Base-by-base conservation (phyloP, 202 grass and related monocot genomes). In the Panicum hallii region DNA sequence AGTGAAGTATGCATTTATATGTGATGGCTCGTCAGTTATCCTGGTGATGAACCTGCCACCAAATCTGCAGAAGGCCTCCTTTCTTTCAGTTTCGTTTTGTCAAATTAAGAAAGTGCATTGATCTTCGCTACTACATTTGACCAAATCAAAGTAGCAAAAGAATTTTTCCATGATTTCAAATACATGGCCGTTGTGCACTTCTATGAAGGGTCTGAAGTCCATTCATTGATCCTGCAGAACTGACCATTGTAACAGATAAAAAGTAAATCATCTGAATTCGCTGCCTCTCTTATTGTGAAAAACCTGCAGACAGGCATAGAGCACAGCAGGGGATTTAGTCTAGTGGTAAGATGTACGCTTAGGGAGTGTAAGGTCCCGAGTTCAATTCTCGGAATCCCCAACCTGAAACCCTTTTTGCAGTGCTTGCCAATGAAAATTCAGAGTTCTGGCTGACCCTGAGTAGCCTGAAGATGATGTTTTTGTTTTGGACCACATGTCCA, bases 301-400 rank as follows among this genome's bases (percentile, higher is more conserved):
- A 36, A 0, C 0, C 9, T 79, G 12, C 15, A 9, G 14, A 9
- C 26, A 61, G 56, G 13, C 9, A 57, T 11, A 30, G 1, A 6
- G 16, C 9, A 60, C 3, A 53, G 5, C 8, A 57, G 82, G 63
- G 82, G 62, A 84, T 85, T 85, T 85, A 85, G 82, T 84, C 62
- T 84, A 76, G 48, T 77, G 82, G 62, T 84, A 84, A 23, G 72
- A 69, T 77, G 66, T 84, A 57, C 11, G 10, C 63, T 77, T 84
- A 77, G 63, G 62, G 50, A 84, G 73, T 50, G 7, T 77, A 84
- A 84, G 72, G 86, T 83, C 73, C 73, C 36, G 73, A 92, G 90
- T 90, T 90, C 84, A 92, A 90, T 87, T 92, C 84, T 92, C 64
- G 76, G 80, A 87, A 90, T 87, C 84, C 84, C 90, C 84, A 88